phyloP scores from a whole-genome alignment of 1,284 basidiomycete species.

The Megacollybia platyphylla region DNA sequence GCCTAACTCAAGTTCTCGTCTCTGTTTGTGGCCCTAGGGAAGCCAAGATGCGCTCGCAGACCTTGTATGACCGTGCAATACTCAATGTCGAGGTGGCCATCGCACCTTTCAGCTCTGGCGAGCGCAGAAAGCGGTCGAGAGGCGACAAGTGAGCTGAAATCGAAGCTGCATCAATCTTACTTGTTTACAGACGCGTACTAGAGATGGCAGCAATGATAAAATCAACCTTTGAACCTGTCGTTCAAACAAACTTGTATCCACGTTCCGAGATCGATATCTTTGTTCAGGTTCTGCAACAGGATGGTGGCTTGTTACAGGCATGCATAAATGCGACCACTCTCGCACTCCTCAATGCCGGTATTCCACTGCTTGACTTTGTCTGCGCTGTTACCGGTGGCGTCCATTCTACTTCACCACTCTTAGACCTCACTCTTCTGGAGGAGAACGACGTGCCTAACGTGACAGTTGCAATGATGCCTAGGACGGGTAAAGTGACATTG shows the following conservation, averaged over 20 bases:
- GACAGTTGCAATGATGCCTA: constrained; percentile 82
- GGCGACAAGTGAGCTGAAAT: constrained; percentile 72
- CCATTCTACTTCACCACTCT: constrained; percentile 63
- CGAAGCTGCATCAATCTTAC: constrained; percentile 4
- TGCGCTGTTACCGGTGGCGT: constrained; percentile 78
- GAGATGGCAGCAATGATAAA: constrained; percentile 84
- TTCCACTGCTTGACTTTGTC: constrained; percentile 86
- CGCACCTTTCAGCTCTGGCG: constrained; percentile 77
- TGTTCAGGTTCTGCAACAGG: constrained; percentile 86
- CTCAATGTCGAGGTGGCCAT: constrained; percentile 81
- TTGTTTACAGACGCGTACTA: constrained; percentile 50
- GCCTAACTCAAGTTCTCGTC: constrained; percentile 79
- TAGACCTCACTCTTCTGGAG: constrained; percentile 82
- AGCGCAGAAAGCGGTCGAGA: constrained; percentile 61
- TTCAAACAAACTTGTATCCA: constrained; percentile 85
- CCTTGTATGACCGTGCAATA: constrained; percentile 71
- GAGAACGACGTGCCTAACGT: constrained; percentile 84
- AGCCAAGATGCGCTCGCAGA: constrained; percentile 63
- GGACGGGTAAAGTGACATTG: constrained; percentile 72
- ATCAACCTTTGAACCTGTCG: constrained; percentile 91
- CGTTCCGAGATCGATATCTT: constrained; percentile 91
- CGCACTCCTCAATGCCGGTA: constrained; percentile 82
- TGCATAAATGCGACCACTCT: constrained; percentile 93
- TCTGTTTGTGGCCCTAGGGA: constrained; percentile 90
- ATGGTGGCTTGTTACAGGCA: constrained; percentile 87